Conservation (phyloP, 148 eudicot genomes). For the Chenopodium suecicum region DNA sequence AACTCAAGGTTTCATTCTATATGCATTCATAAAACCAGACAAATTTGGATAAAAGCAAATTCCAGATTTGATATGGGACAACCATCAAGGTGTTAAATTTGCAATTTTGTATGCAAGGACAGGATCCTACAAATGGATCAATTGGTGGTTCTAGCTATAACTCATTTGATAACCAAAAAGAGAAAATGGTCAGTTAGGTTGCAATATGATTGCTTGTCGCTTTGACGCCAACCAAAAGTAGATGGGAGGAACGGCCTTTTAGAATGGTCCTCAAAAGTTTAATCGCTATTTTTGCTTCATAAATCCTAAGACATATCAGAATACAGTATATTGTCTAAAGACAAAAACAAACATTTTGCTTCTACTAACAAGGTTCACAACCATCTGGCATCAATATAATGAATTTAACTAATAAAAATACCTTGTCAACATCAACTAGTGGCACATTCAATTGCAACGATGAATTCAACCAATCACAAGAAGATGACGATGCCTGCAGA, state of each 20-base stretch:
- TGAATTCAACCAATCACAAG: constrained; percentile 61
- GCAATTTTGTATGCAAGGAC: neutral
- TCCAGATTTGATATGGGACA: too few species aligned
- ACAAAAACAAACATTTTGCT: neutral
- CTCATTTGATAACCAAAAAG: neutral
- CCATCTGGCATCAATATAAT: neutral
- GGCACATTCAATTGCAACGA: constrained; percentile 73
- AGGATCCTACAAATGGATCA: neutral
- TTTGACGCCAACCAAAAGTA: neutral
- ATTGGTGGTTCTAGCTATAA: neutral
- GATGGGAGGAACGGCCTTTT: neutral
- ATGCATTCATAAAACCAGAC: too few species aligned
- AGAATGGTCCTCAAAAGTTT: neutral
- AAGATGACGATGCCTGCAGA: constrained; percentile 49
- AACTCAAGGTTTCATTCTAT: too few species aligned
- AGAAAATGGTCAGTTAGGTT: neutral
- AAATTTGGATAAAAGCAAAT: too few species aligned
- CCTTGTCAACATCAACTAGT: constrained; percentile 96
- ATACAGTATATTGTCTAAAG: neutral
- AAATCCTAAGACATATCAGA: neutral
- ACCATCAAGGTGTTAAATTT: neutral
- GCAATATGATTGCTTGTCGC: neutral
- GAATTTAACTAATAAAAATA: constrained; percentile 22
- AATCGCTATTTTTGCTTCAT: neutral
- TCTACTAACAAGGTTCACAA: neutral